A percentile compares a stretch with the other conserved stretches of the same genome.
Evolutionary conservation across 208 protist species (phyloP).

Genomic region (Tritrichomonas foetus): DNA sequence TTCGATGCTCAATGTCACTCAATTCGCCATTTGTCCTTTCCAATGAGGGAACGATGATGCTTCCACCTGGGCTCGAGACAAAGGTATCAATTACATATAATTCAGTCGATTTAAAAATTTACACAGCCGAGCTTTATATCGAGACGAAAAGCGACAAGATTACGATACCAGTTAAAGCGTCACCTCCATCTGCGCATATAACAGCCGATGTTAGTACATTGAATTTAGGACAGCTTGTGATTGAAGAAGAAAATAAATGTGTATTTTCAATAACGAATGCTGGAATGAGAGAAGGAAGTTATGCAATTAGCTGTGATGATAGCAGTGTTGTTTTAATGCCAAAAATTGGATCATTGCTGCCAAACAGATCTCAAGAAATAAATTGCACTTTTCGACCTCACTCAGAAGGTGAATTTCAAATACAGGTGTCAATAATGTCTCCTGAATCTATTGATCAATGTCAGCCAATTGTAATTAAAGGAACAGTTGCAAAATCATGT

Average conservation of each 20-base stretch:
- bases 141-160: not conserved
- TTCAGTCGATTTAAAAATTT: not conserved
- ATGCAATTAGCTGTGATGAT: not conserved
- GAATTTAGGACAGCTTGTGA: not conserved
- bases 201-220: not conserved
- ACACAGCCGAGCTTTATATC: not conserved
- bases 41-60: not conserved
- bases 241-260: not conserved
- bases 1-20: not conserved
- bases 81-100: not conserved
- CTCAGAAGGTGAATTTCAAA: not conserved
- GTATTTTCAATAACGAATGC: not conserved
- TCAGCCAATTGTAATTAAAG: not conserved
- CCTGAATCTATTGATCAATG: not conserved
- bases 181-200: not conserved
- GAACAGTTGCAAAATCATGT: not conserved
- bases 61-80: not conserved
- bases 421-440: not conserved
- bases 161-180: not conserved
- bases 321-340: not conserved
- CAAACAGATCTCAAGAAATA: conserved; percentile 13
- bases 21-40: not conserved
- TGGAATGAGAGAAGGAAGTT: not conserved
- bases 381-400: not conserved
- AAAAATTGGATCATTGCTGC: not conserved